These are phyloP conservation scores for Alternaria infectoria DNA, from an alignment of 2,329 filamentous ascomycete genomes.

Conservation along the genomic window DNA sequence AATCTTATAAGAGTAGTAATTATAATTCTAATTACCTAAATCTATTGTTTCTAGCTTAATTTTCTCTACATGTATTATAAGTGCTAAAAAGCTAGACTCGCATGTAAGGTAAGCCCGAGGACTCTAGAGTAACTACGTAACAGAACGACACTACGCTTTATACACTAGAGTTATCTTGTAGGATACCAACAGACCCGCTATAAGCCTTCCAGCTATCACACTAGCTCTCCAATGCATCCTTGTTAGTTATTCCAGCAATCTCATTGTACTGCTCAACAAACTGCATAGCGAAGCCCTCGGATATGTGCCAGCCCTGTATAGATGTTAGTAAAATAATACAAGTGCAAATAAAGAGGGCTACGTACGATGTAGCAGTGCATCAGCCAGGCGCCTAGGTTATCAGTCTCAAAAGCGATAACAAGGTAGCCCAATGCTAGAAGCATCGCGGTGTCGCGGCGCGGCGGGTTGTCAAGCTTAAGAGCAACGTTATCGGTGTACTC, in stretches of 20 bases:
- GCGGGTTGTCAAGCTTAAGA: conserved; percentile 40
- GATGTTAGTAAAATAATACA: not conserved
- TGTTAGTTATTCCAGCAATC: conserved; percentile 29
- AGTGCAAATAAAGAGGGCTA: not conserved
- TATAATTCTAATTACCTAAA: no score
- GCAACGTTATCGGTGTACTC: conserved; percentile 18
- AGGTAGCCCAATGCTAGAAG: conserved; percentile 40
- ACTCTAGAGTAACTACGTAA: not conserved
- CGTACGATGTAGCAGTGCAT: conserved; percentile 47
- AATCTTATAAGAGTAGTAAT: no score
- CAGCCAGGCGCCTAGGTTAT: conserved; percentile 48
- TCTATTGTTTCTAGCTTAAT: no score
- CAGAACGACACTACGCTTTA: not conserved
- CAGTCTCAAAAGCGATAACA: conserved; percentile 44
- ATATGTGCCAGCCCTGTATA: conserved; percentile 39
- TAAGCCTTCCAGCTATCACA: conserved; percentile 25
- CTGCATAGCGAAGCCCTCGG: conserved; percentile 43
- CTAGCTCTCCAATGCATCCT: conserved; percentile 1
- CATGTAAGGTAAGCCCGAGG: not conserved
- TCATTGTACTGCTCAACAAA: conserved; percentile 39
- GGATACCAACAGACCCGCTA: conserved; percentile 13
- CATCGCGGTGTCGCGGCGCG: conserved; percentile 42
- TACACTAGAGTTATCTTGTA: conserved; percentile 39
- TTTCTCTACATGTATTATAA: not conserved
- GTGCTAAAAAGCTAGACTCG: not conserved